Evolutionary conservation across 1,139 yeast genomes (phyloP), one percentile per base, ranked within the genome.

Genomic region (Scheffersomyces titani): DNA sequence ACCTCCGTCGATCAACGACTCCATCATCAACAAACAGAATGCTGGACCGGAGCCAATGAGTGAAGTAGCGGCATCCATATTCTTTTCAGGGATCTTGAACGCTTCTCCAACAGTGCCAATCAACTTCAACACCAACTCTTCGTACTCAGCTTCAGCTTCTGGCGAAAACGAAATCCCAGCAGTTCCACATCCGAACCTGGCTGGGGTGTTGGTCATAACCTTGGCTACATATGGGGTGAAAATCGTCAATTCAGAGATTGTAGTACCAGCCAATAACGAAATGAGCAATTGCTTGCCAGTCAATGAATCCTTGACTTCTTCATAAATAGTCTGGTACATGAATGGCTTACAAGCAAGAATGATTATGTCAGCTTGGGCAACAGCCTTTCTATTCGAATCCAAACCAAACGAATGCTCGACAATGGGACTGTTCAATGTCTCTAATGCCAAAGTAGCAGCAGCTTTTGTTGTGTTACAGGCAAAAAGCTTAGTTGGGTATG

Each of bases 201-300:
- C 96, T 4, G 99, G 98, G 0, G 99, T 94, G 74, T 94, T 94
- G 58, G 99, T 94, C 97, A 96, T 93, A n/a, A 96, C 97, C 63
- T 97, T 85, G 52, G 96, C 92, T 51, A 93, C 87, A 54, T 80
- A 76, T 5, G 77, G 70, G 6, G 92, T 78, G 69, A 83, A 84
- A 3, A 74, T 70, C 40, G 75, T 68, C 65, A 93, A 81, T 69
- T 89, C 91, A 20, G 78, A 86, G 61, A 92, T 86, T 22, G 97
- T 91, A 81, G 92, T 90, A 19, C 99, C 99, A 2, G 99, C 99
- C 65, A 92, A 85, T 65, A 94, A 78, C 9, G 97, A 91, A 57
- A 94, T 88, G 44, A 94, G 70, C 62, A 92, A 76, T 68, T 90
- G 91, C 47, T 80, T 81, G 20, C 80, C 76, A 54, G 82, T 74